Evolutionary conservation across 2,329 filamentous ascomycete genomes (phyloP), one percentile per base, ranked within the genome.

Genomic region (Aspergillus sp.): DNA sequence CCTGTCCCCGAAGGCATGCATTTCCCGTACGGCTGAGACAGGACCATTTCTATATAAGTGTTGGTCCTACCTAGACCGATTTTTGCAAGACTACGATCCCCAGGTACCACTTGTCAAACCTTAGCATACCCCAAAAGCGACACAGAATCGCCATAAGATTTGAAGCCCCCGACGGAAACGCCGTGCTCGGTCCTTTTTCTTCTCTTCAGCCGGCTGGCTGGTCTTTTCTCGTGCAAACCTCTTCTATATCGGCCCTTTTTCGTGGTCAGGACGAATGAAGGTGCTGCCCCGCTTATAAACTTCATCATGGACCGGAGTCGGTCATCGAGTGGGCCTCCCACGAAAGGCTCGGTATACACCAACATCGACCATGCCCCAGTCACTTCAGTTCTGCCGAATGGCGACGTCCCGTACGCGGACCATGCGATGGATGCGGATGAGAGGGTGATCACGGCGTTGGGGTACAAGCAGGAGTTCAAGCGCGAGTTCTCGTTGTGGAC

Each of bases 401-500:
- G 75, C 45, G 75, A 78, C 57, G 60, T 77, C 16, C 74, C 75
- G 6, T 70, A 71, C 45, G 65, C 67, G 6, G 69, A 77, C 54
- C 71, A 72, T 69, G 64, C 63, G 9, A 73, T 77, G 70, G 70
- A 74, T 55, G 68, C 69, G 7, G 78, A 80, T 62, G 78, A 80
- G 57, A 66, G 73, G 55, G 75, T 77, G 39, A 74, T 80, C 52
- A 71, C 70, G 46, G 76, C 78, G 6, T 67, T 80, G 54, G 78
- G 78, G 16, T 86, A 85, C 72, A 86, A 85, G 71, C 81, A 84
- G 55, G 84, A 87, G 68, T 87, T 87, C 77, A 87, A 86, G 75
- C 82, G 89, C 68, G 88, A 91, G 67, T 91, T 92, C 71, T 87
- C 83, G 2, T 77, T 90, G 14, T 91, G 88, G 83, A 90, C 88